A percentile compares a stretch with the other conserved stretches of the same genome.
phyloP scores from a whole-genome alignment of 139 green algal species.

The Tetraselmis striata region DNA sequence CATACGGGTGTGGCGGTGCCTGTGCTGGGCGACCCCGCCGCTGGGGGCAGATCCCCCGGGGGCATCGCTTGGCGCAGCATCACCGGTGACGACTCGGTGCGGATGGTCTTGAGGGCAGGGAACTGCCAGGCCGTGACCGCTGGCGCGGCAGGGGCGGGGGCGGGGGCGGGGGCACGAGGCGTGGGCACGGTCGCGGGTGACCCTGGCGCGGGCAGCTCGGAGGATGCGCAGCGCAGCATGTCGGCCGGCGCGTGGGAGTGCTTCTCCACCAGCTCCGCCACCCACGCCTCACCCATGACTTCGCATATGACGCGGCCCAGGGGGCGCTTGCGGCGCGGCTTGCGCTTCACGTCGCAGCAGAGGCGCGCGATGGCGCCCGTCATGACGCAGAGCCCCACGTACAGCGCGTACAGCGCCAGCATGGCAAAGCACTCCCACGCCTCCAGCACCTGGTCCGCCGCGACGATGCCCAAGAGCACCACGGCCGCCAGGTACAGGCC shows the following conservation, averaged over 20 bases:
- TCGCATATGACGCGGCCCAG: background rate
- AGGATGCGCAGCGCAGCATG: too few relatives aligned
- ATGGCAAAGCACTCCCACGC: conserved; percentile 9
- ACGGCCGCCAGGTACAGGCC: background rate
- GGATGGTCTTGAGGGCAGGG: background rate
- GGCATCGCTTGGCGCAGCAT: too few relatives aligned
- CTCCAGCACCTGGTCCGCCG: background rate
- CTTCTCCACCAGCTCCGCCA: background rate
- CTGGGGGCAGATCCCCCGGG: too few relatives aligned
- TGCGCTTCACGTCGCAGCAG: background rate
- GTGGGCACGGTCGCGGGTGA: too few relatives aligned
- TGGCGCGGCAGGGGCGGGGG: too few relatives aligned
- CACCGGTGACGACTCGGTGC: background rate
- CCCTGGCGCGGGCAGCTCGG: too few relatives aligned
- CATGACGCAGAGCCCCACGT: conserved; percentile 5
- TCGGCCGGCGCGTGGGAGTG: too few relatives aligned
- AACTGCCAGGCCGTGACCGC: background rate
- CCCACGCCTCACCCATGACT: background rate
- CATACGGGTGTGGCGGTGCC: background rate
- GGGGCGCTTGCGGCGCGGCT: background rate
- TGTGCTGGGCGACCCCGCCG: too few relatives aligned
- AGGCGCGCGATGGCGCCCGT: background rate
- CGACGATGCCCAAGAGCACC: background rate
- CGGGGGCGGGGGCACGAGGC: too few relatives aligned
- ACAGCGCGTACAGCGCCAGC: background rate